phyloP scores from a whole-genome alignment of 768 basidiomycete species.

The Ramaria rubella region DNA sequence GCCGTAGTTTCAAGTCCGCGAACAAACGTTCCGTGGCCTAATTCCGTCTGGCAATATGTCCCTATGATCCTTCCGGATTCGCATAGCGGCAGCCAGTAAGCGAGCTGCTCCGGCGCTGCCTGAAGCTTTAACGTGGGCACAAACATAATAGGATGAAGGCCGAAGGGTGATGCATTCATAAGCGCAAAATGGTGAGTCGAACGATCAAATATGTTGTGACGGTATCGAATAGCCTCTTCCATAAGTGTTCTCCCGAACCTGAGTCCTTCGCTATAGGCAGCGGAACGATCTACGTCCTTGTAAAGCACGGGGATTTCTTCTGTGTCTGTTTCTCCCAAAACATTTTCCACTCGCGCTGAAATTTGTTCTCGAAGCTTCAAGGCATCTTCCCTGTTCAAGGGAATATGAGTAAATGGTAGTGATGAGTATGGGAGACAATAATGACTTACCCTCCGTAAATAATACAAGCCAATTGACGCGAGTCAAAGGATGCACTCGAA shows the following conservation, averaged over 20 bases:
- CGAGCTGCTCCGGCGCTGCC: too few relatives aligned
- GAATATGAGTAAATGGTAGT: background rate
- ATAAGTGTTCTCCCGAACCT: slow-evolving; percentile 17
- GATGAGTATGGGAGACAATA: too few relatives aligned
- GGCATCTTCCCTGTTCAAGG: background rate
- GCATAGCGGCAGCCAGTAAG: too few relatives aligned
- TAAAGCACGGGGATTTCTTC: background rate
- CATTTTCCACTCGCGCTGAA: background rate
- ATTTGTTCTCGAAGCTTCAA: slow-evolving; percentile 16
- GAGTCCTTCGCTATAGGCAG: slow-evolving; percentile 21
- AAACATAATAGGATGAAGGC: slow-evolving; percentile 22
- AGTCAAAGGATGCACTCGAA: too few relatives aligned
- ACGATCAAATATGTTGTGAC: slow-evolving; percentile 15
- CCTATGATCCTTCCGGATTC: too few relatives aligned
- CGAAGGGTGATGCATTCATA: slow-evolving; percentile 23
- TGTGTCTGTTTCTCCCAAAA: background rate
- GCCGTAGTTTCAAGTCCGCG: too few relatives aligned
- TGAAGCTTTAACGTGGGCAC: too few relatives aligned
- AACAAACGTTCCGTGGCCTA: too few relatives aligned
- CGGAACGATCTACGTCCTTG: slow-evolving; percentile 15
- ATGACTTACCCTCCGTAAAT: too few relatives aligned
- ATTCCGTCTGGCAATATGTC: too few relatives aligned
- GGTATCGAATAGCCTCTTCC: slow-evolving; percentile 17
- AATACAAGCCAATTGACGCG: too few relatives aligned
- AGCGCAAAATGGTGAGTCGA: slow-evolving; percentile 16